Percentiles rank a stretch among this genome's conserved stretches.
phyloP scores from a whole-genome alignment of 148 eudicot species.

The Vaccinium vitisidaea region DNA sequence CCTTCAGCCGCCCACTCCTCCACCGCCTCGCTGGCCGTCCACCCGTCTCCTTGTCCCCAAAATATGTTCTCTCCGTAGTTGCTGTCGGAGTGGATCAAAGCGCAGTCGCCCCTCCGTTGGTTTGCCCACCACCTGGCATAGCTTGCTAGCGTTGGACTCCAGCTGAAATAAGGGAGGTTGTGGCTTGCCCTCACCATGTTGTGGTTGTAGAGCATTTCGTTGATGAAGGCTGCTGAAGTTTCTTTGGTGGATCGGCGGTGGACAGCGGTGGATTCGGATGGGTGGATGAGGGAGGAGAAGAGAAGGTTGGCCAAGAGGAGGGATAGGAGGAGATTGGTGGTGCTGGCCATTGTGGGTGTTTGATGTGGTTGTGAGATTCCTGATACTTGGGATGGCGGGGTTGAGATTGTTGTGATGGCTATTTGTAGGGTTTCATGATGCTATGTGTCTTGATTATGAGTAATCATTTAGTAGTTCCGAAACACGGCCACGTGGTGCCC shows the following conservation, averaged over 20 bases:
- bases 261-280: not conserved
- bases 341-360: not conserved
- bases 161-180: not conserved
- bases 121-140: not conserved
- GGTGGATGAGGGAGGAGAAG: not conserved
- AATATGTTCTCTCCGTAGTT: constrained; percentile 13
- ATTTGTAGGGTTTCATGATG: too few relatives aligned
- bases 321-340: not conserved
- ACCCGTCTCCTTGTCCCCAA: too few relatives aligned
- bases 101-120: not conserved
- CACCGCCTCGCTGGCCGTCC: constrained; percentile 13
- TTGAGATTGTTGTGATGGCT: not conserved
- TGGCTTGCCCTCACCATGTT: not conserved
- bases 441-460: too few relatives aligned
- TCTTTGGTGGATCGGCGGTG: not conserved
- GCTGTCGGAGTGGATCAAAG: constrained; percentile 15
- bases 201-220: not conserved
- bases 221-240: not conserved
- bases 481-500: too few relatives aligned
- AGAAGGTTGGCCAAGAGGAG: not conserved
- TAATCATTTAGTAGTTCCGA: too few relatives aligned
- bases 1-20: constrained; percentile 29
- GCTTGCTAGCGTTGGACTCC: not conserved
- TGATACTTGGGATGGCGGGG: not conserved
- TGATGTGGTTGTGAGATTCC: not conserved